Evolutionary conservation across 2,329 filamentous ascomycete species (phyloP).

Genomic region (Elsinoe batatas): DNA sequence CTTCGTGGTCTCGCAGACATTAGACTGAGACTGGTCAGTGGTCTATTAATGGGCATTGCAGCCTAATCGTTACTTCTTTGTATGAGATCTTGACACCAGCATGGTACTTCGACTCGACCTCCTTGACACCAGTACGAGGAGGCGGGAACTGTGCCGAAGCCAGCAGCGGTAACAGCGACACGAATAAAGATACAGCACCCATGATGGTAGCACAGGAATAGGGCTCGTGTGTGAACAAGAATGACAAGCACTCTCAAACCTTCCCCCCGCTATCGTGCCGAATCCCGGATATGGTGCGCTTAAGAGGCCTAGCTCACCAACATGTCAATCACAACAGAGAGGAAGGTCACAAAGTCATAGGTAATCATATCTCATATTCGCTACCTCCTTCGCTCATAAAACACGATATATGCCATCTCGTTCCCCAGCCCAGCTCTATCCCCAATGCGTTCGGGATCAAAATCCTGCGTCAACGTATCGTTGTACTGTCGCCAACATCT

Average conservation of each 20-base stretch:
- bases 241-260: not conserved
- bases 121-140: conserved; percentile 31
- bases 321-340: no score
- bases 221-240: not conserved
- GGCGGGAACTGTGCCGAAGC: conserved; percentile 30
- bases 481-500: conserved; percentile 54
- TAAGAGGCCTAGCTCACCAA: no score
- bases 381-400: conserved; percentile 45
- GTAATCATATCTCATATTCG: conserved; percentile 12
- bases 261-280: not conserved
- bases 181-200: not conserved
- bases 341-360: no score
- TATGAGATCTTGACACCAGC: conserved; percentile 37
- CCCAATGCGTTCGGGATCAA: conserved; percentile 44
- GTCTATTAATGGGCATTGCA: no score
- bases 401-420: conserved; percentile 56
- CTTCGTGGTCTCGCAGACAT: conserved; percentile 39
- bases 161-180: conserved; percentile 8
- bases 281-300: not conserved
- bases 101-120: conserved; percentile 34
- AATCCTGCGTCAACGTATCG: conserved; percentile 46
- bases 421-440: conserved; percentile 47
- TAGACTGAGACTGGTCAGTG: conserved; percentile 14
- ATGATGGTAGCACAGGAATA: not conserved
- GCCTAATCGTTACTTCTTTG: conserved; percentile 30